Base-by-base conservation (phyloP, 1,284 basidiomycete genomes). In the Cronartium ribicola region DNA sequence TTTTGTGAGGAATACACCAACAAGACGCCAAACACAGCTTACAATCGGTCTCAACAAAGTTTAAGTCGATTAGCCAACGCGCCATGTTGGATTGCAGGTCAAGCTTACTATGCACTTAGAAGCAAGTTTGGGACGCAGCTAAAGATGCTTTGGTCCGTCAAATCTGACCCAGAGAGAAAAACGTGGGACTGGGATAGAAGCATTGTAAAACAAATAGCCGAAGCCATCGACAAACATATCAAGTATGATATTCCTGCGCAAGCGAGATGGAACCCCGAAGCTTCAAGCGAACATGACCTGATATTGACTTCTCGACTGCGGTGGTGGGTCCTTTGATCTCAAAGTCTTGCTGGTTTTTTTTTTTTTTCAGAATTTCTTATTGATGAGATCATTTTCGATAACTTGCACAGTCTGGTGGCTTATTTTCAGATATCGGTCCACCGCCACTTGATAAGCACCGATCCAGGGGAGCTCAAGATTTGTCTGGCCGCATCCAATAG, bases 341-440 rank as follows among this genome's bases (percentile, higher is more conserved):
- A n/a, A n/a, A n/a, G n/a, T n/a, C n/a, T 29, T 37, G n/a, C n/a
- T 55, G 51, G 7, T n/a, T n/a, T n/a, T 48, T 8, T 46, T 20
- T 51, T 66, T 57, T 13, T 4, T 55, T 14, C n/a, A 5, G 51
- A 55, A 20, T 5, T 20, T 10, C 8, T 4, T 55, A 48, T n/a
- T 13, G 37, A 6, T 55, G 59, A 22, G 40, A 48, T 60, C 36
- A 14, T 41, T 44, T 41, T 60, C 60, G 13, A 29, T 37, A 20
- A 4, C 37, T 5, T n/a, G 51, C 51, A 6, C 51, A 55, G 51
- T 22, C 29, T 55, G 51, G 51, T 22, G 29, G n/a, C 51, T 5
- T 55, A 20, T n/a, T 60, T 60, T 41, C 67, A 59, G 39, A 69
- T 69, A 22, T 10, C 60, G n/a, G 29, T 60, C 13, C 67, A 44